These are phyloP conservation scores for Fusarium sarcochroum DNA, from an alignment of 2,329 filamentous ascomycete genomes.

Conservation along the genomic window DNA sequence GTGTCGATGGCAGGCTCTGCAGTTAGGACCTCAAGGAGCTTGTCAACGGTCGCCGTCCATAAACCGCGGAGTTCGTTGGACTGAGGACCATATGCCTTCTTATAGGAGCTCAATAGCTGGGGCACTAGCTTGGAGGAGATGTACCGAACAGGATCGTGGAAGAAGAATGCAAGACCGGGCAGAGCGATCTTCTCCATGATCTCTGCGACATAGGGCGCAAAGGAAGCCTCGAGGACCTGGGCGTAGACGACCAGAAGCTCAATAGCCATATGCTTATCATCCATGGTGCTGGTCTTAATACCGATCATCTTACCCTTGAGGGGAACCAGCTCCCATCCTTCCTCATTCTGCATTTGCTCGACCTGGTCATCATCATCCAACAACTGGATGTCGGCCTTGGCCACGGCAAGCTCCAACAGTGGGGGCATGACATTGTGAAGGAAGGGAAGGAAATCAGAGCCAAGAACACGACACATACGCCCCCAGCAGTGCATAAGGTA, in stretches of 20 bases:
- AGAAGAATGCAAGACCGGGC: conserved; percentile 96
- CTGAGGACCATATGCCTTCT: conserved; percentile 86
- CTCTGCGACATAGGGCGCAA: conserved; percentile 90
- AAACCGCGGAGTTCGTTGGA: conserved; percentile 85
- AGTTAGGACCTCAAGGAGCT: conserved; percentile 91
- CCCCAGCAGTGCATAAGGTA: conserved; percentile 99
- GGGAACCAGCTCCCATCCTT: conserved; percentile 97
- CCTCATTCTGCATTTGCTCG: conserved; percentile 91
- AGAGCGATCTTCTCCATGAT: conserved; percentile 98
- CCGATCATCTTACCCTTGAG: conserved; percentile 98
- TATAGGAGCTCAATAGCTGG: conserved; percentile 92
- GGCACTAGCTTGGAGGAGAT: conserved; percentile 96
- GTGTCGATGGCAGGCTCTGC: conserved; percentile 97
- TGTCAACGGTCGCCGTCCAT: conserved; percentile 88
- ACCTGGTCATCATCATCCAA: conserved; percentile 96
- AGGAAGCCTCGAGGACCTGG: conserved; percentile 91
- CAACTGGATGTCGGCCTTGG: conserved; percentile 97
- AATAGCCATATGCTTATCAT: conserved; percentile 99
- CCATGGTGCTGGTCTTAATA: conserved; percentile 95
- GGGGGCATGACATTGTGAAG: conserved; percentile 95
- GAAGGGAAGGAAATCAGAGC: conserved; percentile 91
- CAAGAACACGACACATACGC: conserved; percentile 96
- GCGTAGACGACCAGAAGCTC: conserved; percentile 98
- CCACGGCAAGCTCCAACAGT: conserved; percentile 88
- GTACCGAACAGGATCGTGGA: conserved; percentile 96